phyloP scores from a whole-genome alignment of 129 eudicot genomes.

The Centrapalus pauciflorus region DNA sequence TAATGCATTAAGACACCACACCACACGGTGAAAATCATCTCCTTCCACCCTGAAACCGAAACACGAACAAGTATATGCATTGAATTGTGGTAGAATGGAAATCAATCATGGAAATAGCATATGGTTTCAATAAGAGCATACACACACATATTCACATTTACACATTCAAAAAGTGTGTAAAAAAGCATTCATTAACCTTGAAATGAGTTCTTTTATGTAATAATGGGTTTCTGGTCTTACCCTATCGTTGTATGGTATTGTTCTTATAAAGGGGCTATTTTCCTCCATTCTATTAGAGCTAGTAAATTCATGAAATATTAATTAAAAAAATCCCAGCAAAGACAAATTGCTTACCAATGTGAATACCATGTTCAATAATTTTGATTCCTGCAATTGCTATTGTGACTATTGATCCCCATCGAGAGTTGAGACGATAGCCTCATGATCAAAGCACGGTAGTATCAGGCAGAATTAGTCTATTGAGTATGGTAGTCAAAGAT shows the following conservation, averaged over 20 bases:
- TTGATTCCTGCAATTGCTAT: not conserved
- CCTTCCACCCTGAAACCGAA: slow-evolving; percentile 28
- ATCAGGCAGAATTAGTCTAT: not conserved
- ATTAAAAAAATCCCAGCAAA: not conserved
- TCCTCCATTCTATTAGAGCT: no score
- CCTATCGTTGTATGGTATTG: no score
- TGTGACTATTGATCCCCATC: not conserved
- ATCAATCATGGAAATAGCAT: not conserved
- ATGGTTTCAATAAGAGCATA: not conserved
- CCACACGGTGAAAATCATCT: slow-evolving; percentile 19
- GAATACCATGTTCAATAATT: not conserved
- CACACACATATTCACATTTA: not conserved
- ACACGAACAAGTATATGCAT: not conserved
- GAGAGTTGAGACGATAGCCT: not conserved
- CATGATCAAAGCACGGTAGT: not conserved
- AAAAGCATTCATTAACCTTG: no score
- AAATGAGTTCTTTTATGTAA: no score
- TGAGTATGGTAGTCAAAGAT: no score
- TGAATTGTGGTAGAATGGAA: not conserved
- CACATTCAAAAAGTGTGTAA: no score
- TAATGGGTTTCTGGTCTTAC: no score
- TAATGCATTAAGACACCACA: slow-evolving; percentile 7
- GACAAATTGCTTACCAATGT: not conserved
- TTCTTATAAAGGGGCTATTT: no score
- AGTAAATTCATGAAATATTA: not conserved